Conservation (phyloP, 75 land plant genomes). For the Sequoia sempervirens region DNA sequence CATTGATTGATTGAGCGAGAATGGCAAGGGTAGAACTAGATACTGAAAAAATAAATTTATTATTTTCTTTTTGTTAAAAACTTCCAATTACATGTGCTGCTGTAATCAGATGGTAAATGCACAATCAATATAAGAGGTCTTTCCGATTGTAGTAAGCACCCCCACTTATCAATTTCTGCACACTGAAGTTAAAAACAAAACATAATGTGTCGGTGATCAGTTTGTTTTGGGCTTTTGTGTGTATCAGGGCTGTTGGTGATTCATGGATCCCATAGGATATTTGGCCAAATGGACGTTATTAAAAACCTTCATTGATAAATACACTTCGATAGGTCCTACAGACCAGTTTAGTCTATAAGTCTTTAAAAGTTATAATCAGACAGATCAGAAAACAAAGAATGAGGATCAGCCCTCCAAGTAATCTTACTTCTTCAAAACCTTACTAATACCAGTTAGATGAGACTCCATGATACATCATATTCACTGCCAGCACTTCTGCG, state of each 20-base stretch:
- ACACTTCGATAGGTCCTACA: too few relatives aligned
- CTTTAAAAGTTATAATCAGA: too few relatives aligned
- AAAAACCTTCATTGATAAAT: too few relatives aligned
- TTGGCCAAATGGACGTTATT: too few relatives aligned
- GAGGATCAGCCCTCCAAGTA: background rate
- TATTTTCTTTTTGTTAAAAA: background rate
- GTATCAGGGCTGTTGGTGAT: too few relatives aligned
- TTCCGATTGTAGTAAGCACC: background rate
- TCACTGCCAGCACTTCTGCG: background rate
- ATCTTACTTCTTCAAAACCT: background rate
- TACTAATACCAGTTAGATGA: too few relatives aligned
- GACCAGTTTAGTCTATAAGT: too few relatives aligned
- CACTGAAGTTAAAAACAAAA: too few relatives aligned
- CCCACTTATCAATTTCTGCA: background rate
- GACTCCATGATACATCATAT: background rate
- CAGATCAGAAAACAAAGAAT: background rate
- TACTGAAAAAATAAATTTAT: background rate
- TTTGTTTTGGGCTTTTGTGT: too few relatives aligned
- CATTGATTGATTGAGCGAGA: background rate
- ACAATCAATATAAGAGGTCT: background rate
- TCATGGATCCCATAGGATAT: too few relatives aligned
- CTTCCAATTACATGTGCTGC: background rate
- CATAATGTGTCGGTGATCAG: too few relatives aligned
- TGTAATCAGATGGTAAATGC: background rate
- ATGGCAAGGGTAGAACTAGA: background rate